These are phyloP conservation scores for Poteriospumella lacustris DNA, from an alignment of 108 stramenopile species.

Conservation along the genomic window DNA sequence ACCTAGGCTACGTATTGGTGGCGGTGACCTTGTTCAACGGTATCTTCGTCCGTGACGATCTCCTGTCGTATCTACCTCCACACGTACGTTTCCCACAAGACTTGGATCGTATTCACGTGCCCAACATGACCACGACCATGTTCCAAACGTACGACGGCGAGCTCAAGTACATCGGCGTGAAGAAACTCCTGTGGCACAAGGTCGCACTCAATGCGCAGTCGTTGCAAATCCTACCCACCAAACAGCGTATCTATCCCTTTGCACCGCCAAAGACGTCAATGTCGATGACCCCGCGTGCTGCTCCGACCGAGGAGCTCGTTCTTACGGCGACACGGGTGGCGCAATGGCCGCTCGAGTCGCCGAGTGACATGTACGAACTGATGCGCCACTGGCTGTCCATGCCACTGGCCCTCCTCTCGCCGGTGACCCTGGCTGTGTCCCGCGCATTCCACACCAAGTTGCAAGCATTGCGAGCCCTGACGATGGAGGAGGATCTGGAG, in stretches of 20 bases:
- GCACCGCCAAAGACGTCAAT: no score
- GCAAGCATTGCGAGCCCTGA: no score
- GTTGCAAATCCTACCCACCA: slow-evolving; percentile 56
- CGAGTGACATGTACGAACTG: no score
- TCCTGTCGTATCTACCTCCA: not conserved
- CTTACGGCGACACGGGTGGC: no score
- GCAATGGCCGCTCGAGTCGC: no score
- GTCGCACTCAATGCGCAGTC: slow-evolving; percentile 57
- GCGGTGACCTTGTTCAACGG: slow-evolving; percentile 73
- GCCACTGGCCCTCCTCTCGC: no score
- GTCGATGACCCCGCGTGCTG: no score
- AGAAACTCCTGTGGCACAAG: slow-evolving; percentile 70
- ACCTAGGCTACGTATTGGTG: slow-evolving; percentile 54
- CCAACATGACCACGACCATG: slow-evolving; percentile 63
- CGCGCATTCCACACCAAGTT: no score
- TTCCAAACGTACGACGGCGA: slow-evolving; percentile 79
- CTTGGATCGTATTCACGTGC: slow-evolving; percentile 63
- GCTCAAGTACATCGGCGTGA: slow-evolving; percentile 64
- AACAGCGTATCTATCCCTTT: slow-evolving; percentile 63
- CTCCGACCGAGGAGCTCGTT: no score
- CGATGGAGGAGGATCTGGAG: no score
- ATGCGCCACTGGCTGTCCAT: no score
- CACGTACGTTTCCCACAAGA: not conserved
- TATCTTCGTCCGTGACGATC: slow-evolving; percentile 55
- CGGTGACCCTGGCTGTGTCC: no score